Base-by-base conservation (phyloP, 1,139 yeast genomes). In the Yamadazyma diospyri region DNA sequence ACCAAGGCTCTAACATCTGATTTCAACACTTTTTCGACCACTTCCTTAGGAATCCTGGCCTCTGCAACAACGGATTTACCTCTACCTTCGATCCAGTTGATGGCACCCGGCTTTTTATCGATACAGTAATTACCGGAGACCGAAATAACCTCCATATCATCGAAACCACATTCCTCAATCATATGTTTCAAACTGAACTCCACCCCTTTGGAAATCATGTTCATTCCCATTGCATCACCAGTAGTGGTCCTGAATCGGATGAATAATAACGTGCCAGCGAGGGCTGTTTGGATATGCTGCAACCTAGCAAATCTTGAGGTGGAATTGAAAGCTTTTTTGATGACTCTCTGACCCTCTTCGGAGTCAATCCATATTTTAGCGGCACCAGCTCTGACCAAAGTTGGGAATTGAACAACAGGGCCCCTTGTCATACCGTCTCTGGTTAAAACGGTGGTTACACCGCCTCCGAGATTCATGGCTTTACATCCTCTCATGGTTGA, bases 191-290 rank as follows among this genome's bases (percentile, higher is more conserved):
- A 74, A 2, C 96, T 77, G 57, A 69, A 72, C 59, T 94, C 99
- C 33, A 87, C 97, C 59, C 98, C 99, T 63, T 92, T 92, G 20
- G 98, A 92, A 45, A 92, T 94, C 99, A 92, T 94, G 57, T 92
- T 92, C 99, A 92, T 92, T 46, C 98, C 99, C 99, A 92, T 92
- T 13, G 98, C 98, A 68, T 92, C 99, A 60, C 99, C 99, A 22
- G 99, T 92, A 26, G 96, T 88, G 17, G 99, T 92, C 56, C 89
- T 79, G 69, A 92, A 92, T 51, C 98, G 79, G 49, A 94, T 82
- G 54, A 76, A 92, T 50, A 94, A 69, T 45, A 84, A 69, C 34
- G 85, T 84, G 25, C 99, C 98, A n/a, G 98, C 98, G 57, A 92
- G 67, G 2, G 97, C 95, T 18, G 97, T 87, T 59, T 88, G 85